Conservation (phyloP, 192 early-diverging fungal genomes). For the Gamsiella multidivaricata region DNA sequence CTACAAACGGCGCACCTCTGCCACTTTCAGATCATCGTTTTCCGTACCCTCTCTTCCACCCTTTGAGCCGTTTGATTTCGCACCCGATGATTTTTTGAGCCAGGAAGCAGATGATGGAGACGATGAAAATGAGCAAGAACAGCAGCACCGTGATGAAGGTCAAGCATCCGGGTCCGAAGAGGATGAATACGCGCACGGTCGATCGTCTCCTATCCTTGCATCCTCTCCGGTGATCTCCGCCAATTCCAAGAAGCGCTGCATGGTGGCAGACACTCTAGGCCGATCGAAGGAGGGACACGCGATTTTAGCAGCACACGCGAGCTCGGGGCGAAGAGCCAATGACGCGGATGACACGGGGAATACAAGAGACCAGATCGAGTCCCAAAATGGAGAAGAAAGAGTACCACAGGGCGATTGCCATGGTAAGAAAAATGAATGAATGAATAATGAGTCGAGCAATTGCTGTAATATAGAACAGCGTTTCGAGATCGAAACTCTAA, state of each 20-base stretch:
- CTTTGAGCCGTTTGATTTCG: slow-evolving; percentile 28
- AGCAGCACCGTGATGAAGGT: neutral
- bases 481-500: neutral
- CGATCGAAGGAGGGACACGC: too few relatives aligned
- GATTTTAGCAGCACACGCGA: neutral
- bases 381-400: neutral
- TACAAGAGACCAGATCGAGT: neutral
- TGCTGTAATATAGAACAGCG: neutral
- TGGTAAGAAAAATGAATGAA: neutral
- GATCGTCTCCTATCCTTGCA: too few relatives aligned
- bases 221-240: too few relatives aligned
- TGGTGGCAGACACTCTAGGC: too few relatives aligned
- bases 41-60: slow-evolving; percentile 14
- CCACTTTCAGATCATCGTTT: slow-evolving; percentile 25
- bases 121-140: neutral
- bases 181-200: neutral
- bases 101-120: neutral
- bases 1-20: slow-evolving; percentile 22
- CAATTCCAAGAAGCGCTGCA: too few relatives aligned
- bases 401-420: too few relatives aligned
- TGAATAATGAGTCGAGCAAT: neutral
- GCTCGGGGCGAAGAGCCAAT: slow-evolving; percentile 1
- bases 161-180: too few relatives aligned
- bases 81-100: slow-evolving; percentile 20
- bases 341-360: slow-evolving; percentile 7